Base-by-base conservation (phyloP, 257 asterid species). In the Plectranthus barbatus region DNA sequence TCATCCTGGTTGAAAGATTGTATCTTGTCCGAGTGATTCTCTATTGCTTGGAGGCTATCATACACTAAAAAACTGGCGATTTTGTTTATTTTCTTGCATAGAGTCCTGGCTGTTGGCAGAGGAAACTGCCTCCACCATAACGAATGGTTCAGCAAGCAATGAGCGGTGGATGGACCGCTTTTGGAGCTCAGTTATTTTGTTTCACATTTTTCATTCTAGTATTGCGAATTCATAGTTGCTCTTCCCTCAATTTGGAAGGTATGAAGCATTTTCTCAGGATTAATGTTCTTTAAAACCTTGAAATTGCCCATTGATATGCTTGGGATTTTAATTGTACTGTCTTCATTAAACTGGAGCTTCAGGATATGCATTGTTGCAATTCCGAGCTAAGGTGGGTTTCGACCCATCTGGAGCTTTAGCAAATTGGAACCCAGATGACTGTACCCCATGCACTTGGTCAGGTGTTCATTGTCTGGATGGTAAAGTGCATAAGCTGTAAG, bases 361-460 rank as follows among this genome's bases (percentile, higher is more conserved):
- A 91, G 98, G 98, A 77, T 56, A 78, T 24, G 79, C 86, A 12
- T 72, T 91, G 81, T 71, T 88, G 75, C 81, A 67, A 53, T 85
- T 91, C 62, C 87, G 84, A 33, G 78, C 72, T 14, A 82, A 58
- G 74, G 83, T 91, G 59, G 77, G 73, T 9, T 73, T 64, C 49
- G 97, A 91, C 65, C 95, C 97, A 11, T 77, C 65, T 58, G 81
- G 86, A 24, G 81, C 76, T 70, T 77, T 91, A 64, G 80, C 77
- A 18, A 71, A 83, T 72, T 91, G 98, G 98, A 74, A 79, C 56
- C 66, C 79, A 18, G 44, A 60, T 68, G 84, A 86, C 14, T 74
- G 79, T 66, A 77, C 73, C 71, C 95, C 94, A 4, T 91, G 98
- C 74, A 23, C 61, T 67, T 91, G 97, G 98, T 75, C 82, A n/a